A percentile compares a stretch with the other conserved stretches of the same genome.
phyloP scores from a whole-genome alignment of 2,329 filamentous ascomycete species.

The Zopfia rhizophila region DNA sequence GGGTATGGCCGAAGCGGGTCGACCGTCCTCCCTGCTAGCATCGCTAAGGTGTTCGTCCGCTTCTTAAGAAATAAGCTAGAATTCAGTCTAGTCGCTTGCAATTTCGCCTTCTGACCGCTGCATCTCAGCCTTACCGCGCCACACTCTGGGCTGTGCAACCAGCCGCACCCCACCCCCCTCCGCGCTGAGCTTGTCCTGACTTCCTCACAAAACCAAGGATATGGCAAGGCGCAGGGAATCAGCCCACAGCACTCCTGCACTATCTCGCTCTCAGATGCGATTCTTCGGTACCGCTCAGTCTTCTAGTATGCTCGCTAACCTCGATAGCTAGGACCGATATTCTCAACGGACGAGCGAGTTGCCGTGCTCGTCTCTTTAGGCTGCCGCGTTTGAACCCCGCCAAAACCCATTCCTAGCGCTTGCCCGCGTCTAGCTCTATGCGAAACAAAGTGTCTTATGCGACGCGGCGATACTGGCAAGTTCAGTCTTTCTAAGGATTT shows the following conservation, averaged over 20 bases:
- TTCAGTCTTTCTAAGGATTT: no score
- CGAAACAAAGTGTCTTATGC: conserved; percentile 10
- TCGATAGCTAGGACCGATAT: conserved; percentile 3
- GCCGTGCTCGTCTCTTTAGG: conserved; percentile 3
- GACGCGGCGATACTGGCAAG: conserved; percentile 8
- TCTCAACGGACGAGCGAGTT: background rate
- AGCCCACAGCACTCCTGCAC: background rate
- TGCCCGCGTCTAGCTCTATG: conserved; percentile 6
- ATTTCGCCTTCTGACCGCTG: no score
- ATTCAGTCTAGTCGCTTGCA: no score
- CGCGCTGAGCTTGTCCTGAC: conserved; percentile 1
- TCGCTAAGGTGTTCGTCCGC: no score
- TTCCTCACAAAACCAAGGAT: background rate
- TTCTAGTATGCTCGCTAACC: conserved; percentile 5
- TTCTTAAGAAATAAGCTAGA: no score
- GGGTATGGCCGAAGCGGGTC: no score
- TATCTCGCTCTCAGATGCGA: conserved; percentile 2
- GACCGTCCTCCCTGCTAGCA: no score
- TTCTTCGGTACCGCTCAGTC: conserved; percentile 3
- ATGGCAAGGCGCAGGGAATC: background rate
- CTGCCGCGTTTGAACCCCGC: conserved; percentile 4
- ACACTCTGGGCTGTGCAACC: conserved; percentile 12
- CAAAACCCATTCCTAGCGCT: no score
- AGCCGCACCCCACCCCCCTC: conserved; percentile 8
- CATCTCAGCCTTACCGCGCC: conserved; percentile 10